Base-by-base conservation (phyloP, 2,329 filamentous ascomycete species). In the Penicillium fuscoglaucum region DNA sequence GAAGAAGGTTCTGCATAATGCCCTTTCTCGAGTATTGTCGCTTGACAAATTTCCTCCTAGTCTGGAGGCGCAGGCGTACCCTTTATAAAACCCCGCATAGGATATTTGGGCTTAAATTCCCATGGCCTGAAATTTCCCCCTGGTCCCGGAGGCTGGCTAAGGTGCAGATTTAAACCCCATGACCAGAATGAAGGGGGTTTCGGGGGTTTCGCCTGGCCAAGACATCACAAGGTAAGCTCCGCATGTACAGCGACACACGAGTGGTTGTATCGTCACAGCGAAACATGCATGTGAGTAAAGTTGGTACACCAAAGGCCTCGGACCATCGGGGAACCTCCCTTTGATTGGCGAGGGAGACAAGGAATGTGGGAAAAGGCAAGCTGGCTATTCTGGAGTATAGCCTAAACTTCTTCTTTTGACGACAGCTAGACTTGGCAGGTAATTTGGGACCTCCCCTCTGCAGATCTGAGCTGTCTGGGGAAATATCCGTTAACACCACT, bases 1-100 rank as follows among this genome's bases (percentile, higher is more conserved):
- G 21, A 47, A 60, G 35, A 39, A 57, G 33, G 3, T 47, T 37
- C 15, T 55, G 44, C 56, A 58, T 58, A 10, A n/a, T 45, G 29
- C 24, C 33, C 10, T 31, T 33, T 31, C 17, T 8, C 28, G 17
- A 17, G 6, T 13, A 26, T 17, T 15, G 12, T 26, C 10, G 4
- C 7, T n/a, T 6, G 4, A 33, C 10, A 13, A n/a, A 39, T 13
- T 17, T 19, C 8, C 1, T 15, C n/a, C 17, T 19, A 1, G 12
- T 9, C 10, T 10, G 6, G 5, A 4, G 29, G 48, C 17, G 9
- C 6, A 12, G 19, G 7, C 2, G 9, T 21, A 1, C 13, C 19
- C 5, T 46, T 57, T 57, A 52, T 57, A 57, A 19, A 13, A 15
- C 21, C 33, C 31, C 4, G 9, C 17, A 10, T 12, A 10, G 35